Conservation (phyloP, 208 protist species). For the Trypanosoma melophagium region DNA sequence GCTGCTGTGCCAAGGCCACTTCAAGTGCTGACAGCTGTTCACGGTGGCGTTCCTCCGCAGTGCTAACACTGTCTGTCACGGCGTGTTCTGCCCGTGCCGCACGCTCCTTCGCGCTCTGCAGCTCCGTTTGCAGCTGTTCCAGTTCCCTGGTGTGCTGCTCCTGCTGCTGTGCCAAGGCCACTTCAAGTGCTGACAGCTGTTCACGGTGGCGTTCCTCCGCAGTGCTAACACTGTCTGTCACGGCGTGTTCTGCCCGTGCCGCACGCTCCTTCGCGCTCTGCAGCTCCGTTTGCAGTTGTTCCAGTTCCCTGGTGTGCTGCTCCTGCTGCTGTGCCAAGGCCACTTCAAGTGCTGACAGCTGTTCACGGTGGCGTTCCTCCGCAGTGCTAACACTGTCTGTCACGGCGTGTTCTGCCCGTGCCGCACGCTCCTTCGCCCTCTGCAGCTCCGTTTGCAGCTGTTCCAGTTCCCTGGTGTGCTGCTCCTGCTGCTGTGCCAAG, state of each 20-base stretch:
- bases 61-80: not conserved
- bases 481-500: slow-evolving; percentile 42
- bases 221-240: not conserved
- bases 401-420: slow-evolving; percentile 14
- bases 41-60: slow-evolving; percentile 1
- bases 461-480: slow-evolving; percentile 37
- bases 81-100: no score
- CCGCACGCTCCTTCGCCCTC: not conserved
- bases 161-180: not conserved
- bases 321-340: slow-evolving; percentile 7
- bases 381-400: not conserved
- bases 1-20: not conserved
- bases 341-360: not conserved
- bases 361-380: slow-evolving; percentile 9
- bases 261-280: not conserved
- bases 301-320: slow-evolving; percentile 7
- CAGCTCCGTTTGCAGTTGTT: slow-evolving; percentile 4
- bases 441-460: slow-evolving; percentile 18
- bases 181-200: not conserved
- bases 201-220: slow-evolving; percentile 9
- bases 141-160: not conserved
- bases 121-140: no score
- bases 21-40: not conserved
- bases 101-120: no score
- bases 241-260: not conserved